Conservation (phyloP, 495 filamentous ascomycete genomes). For the Penicillium salamii region DNA sequence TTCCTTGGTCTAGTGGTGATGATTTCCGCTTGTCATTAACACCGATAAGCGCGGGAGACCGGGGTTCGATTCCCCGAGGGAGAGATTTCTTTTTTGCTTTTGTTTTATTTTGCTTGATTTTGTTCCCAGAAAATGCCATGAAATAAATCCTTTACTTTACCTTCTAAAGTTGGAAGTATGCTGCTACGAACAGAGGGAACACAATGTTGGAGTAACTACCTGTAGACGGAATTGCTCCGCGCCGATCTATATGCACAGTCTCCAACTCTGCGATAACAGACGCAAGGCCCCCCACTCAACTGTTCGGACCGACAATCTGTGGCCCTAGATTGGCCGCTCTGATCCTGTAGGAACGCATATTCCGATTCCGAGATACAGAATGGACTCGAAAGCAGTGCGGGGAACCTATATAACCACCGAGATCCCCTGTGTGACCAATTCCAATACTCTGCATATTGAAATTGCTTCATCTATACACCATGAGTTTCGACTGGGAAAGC, state of each 20-base stretch:
- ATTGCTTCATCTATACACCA: too few relatives aligned
- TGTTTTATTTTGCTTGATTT: neutral
- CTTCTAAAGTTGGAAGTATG: too few relatives aligned
- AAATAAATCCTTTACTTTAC: too few relatives aligned
- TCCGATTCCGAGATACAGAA: slow-evolving; percentile 7
- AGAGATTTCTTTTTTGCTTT: slow-evolving; percentile 21
- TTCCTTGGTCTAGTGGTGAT: slow-evolving; percentile 51
- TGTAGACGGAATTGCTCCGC: slow-evolving; percentile 10
- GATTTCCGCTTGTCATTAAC: slow-evolving; percentile 54
- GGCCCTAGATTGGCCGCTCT: neutral
- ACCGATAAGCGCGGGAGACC: slow-evolving; percentile 48
- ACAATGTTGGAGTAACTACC: neutral
- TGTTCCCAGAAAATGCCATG: too few relatives aligned
- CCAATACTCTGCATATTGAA: too few relatives aligned
- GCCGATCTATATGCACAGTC: neutral
- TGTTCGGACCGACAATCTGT: neutral
- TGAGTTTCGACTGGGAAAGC: slow-evolving; percentile 31
- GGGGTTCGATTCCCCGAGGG: slow-evolving; percentile 54
- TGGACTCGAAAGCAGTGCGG: neutral
- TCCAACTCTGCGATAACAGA: neutral
- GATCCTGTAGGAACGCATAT: neutral
- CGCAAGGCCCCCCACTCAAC: neutral
- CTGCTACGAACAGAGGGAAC: too few relatives aligned
- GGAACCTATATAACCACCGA: neutral
- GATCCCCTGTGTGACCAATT: too few relatives aligned